Evolutionary conservation across 768 basidiomycete genomes (phyloP), one percentile per base, ranked within the genome.

Genomic region (Lactifluus piperatus): DNA sequence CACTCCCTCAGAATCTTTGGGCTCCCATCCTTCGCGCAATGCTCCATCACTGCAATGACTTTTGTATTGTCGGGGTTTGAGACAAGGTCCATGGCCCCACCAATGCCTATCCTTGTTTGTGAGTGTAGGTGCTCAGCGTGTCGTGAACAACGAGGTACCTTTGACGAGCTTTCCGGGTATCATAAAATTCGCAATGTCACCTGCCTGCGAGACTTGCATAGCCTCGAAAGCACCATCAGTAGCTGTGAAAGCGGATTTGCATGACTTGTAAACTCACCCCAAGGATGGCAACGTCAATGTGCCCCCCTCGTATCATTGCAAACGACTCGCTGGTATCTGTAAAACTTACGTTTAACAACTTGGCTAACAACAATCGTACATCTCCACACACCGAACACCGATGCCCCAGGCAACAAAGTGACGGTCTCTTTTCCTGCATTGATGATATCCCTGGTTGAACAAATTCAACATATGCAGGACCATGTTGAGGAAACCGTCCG

Each of bases 111-210:
- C 5, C 64, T 10, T 20, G 29, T 20, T 8, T n/a, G 54, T 54
- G 27, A 54, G 57, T 26, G 20, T 5, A n/a, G 18, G 16, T 4
- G 9, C 11, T 16, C 22, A 27, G 37, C 30, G 22, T 24, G 27
- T 49, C 24, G 30, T 39, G 8, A 6, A 36, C 29, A 41, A 39
- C 10, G 4, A 43, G 27, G 10, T 64, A 80, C 86, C 87, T 77
- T 89, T 91, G 34, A 92, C 79, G 70, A 93, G 80, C 75, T 97
- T 95, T 14, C 93, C 91, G 2, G 94, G 94, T 68, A 97, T 94
- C 94, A 97, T 97, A 70, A 92, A 97, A 76, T 97, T 97, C 57
- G 94, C 94, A 63, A 97, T 88, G 70, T 97, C 94, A 41, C 91
- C 94, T 1, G 82, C 83, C 64, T 89, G 85, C 2, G 92, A 93